Base-by-base conservation (phyloP, 2,329 filamentous ascomycete species). In the Plectosphaerella cucumerina region DNA sequence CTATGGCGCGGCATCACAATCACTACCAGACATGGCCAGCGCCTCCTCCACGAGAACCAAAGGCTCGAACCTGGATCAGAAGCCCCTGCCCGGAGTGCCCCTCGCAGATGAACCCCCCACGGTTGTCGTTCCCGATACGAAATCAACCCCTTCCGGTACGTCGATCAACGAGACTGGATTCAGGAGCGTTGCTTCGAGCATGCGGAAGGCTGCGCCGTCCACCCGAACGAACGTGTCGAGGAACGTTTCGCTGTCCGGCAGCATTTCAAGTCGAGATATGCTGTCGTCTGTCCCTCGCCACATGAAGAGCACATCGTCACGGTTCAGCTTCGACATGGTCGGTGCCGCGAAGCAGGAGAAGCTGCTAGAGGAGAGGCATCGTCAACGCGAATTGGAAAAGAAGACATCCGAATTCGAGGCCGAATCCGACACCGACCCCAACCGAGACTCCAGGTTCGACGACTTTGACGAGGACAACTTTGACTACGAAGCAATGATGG, bases 251-350 rank as follows among this genome's bases (percentile, higher is more conserved):
- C 73, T 73, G 4, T 62, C 71, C 12, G 21, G 34, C 39, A 42
- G 39, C 37, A n/a, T 43, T 14, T 80, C 79, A 0, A 63, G 63
- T 9, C 74, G 71, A 49, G 70, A 72, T 33, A 66, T 71, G 2
- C 64, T 74, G 2, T 78, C 76, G 6, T 74, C 77, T 1, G 54
- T 85, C 33, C 83, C 82, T 3, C 79, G 71, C 53, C 82, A 86
- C 55, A 86, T 86, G 82, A 86, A 85, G 67, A 91, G 87, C 63
- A 89, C 85, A 11, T 89, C 88, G 0, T 90, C 87, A 0, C 76
- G 89, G 14, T 92, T 93, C 62, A 92, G 88, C 60, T 93, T 93
- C 60, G 88, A 92, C 60, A 89, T 91, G 75, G 80, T 85, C 15
- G 86, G 85, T 5, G 82, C 82, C 6, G 86, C 86, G 14, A 78